Evolutionary conservation across 2,329 filamentous ascomycete genomes (phyloP), one percentile per base, ranked within the genome.

Genomic region (Pleurostoma richardsiae): DNA sequence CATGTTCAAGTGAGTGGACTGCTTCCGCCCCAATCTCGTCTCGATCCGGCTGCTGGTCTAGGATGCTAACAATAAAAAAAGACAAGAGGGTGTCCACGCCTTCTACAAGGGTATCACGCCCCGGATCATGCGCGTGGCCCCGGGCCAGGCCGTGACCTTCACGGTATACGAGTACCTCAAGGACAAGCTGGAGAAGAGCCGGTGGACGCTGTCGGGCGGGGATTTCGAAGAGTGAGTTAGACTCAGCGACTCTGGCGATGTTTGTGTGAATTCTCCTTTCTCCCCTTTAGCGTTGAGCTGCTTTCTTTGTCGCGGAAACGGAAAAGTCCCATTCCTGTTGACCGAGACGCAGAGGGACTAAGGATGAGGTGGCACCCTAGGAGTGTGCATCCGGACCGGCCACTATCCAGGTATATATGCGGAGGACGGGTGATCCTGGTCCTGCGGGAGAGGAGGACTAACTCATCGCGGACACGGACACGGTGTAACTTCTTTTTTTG

Each of bases 51-150:
- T 30, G 6, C 10, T 38, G 30, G 8, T 19, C 10, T 4, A 19
- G 4, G 11, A 39, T 10, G 39, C 41, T 41, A 10, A 48, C 30
- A 39, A 11, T 11, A 10, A 3, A 6, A 44, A 69, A 63, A 89
- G 86, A 61, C 88, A 95, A 72, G 94, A 99, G 71, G 94, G 94
- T 33, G 76, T 92, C 56, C 85, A 90, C 59, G 94, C 94, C 42
- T 99, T 99, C 72, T 99, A 96, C 77, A 97, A 97, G 79, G 94
- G 94, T 59, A 99, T 99, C 69, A 99, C 94, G 41, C 94, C 94
- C 5, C 82, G 94, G 59, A 88, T 99, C 57, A 97, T 97, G 90
- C 83, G 94, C 61, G 94, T 99, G 45, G 94, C 94, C 29, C 94
- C 94, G 6, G 94, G 94, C 41, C 94, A 99, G 74, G 94, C 82